Evolutionary conservation across 495 filamentous ascomycete genomes (phyloP).

Genomic region (Pyronema omphalodes): DNA sequence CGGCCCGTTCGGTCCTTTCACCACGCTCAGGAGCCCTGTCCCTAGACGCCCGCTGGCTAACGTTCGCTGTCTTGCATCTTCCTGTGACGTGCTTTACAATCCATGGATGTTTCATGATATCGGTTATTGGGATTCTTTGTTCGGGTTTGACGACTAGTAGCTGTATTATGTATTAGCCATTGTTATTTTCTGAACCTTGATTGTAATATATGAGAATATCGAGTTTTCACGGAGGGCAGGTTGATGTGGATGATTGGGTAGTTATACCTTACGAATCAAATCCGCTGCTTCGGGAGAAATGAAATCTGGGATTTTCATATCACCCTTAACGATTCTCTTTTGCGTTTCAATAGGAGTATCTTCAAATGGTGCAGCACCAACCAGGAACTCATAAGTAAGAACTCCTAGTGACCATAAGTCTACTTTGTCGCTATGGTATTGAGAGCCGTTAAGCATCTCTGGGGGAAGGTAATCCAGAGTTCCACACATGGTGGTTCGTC

Average conservation of each 20-base stretch:
- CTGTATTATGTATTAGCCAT: conserved; percentile 29
- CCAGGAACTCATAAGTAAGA: conserved; percentile 87
- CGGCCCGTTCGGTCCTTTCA: too few relatives aligned
- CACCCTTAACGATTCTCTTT: conserved; percentile 65
- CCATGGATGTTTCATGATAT: conserved; percentile 86
- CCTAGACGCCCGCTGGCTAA: too few relatives aligned
- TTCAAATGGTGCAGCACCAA: conserved; percentile 91
- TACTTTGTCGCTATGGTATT: conserved; percentile 85
- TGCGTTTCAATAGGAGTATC: conserved; percentile 92
- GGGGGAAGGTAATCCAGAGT: conserved; percentile 94
- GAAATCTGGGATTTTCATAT: conserved; percentile 82
- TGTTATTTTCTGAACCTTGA: neutral
- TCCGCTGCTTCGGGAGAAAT: conserved; percentile 83
- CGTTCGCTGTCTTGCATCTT: conserved; percentile 11
- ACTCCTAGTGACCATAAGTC: conserved; percentile 93
- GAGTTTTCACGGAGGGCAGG: neutral
- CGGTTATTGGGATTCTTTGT: conserved; percentile 75
- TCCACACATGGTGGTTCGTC: conserved; percentile 82
- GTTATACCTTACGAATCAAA: conserved; percentile 65
- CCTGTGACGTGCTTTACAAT: conserved; percentile 79
- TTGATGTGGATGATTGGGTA: conserved; percentile 4
- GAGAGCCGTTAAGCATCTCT: conserved; percentile 84
- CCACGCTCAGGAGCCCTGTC: too few relatives aligned
- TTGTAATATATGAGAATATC: neutral
- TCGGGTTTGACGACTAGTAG: conserved; percentile 85